A percentile compares a stretch with the other conserved stretches of the same genome.
phyloP scores from a whole-genome alignment of 257 asterid genomes.

The Capsicum pubescens region DNA sequence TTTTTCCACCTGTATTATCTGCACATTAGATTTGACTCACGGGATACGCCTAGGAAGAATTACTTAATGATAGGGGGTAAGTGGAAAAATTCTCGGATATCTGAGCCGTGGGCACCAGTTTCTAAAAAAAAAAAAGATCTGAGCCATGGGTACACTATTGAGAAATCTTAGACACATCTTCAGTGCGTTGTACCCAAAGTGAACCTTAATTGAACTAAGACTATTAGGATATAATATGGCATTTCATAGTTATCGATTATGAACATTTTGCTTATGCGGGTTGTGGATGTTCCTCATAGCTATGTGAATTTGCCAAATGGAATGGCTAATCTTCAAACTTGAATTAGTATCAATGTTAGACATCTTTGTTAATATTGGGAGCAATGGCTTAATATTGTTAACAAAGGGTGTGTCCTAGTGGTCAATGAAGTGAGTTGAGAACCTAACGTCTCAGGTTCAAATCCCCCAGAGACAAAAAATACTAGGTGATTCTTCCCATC shows the following conservation, averaged over 20 bases:
- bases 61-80: background rate
- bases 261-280: background rate
- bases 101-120: background rate
- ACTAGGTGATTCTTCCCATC: too few relatives aligned
- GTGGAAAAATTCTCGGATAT: background rate
- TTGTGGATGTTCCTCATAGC: constrained; percentile 4
- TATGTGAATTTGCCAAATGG: constrained; percentile 8
- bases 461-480: too few relatives aligned
- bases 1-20: background rate
- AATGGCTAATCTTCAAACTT: background rate
- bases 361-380: background rate
- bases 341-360: background rate
- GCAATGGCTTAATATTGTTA: too few relatives aligned
- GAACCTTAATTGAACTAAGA: background rate
- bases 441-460: too few relatives aligned
- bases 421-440: too few relatives aligned
- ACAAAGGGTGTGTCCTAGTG: too few relatives aligned
- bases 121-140: background rate
- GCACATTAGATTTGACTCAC: constrained; percentile 12
- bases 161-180: background rate
- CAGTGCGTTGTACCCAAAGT: background rate
- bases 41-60: background rate
- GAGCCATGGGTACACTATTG: background rate
- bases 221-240: background rate
- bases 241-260: constrained; percentile 3